Base-by-base conservation (phyloP, 2,329 filamentous ascomycete genomes). In the Escovopsis sp. region DNA sequence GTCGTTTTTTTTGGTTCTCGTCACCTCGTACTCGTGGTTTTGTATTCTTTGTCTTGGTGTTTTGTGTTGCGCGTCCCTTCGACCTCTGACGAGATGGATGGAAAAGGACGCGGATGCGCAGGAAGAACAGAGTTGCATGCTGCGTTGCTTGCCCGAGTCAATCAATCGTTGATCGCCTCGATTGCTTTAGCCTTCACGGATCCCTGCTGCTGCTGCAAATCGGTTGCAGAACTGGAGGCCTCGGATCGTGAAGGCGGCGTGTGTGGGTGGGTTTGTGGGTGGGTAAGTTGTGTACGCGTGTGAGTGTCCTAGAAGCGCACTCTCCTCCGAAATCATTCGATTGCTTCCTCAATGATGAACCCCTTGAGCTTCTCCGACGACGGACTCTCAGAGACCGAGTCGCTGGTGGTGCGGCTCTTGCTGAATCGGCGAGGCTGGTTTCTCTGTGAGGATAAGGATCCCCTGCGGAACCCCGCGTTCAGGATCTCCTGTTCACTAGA, bases 391-490 rank as follows among this genome's bases (percentile, higher is more conserved):
- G 45, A 35, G 26, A 44, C 52, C 10, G 49, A 50, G 30, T 65
- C 63, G 49, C 57, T 64, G 45, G 51, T 62, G 26, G 55, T 58
- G 26, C 63, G 60, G 41, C 48, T 56, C 53, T 69, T 70, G 18
- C 57, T 62, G 32, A 69, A 53, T 49, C 68, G 68, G 41, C 59
- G 61, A 33, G 58, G 61, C 38, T 57, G 56, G n/a, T 61, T 55
- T 46, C 60, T 66, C 15, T 52, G 48, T 19, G 49, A 45, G 11
- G 45, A 45, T 15, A 47, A 43, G 38, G 45, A 41, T 15, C 51
- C 51, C 40, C 52, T 49, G 9, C 53, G 47, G 2, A 56, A 57
- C 3, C 46, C 52, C 12, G 48, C 48, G 26, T 64, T 60, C 7
- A 53, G 49, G 8, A 53, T 52, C 19, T 52, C 53, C 32, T 55